These are phyloP conservation scores for Ceratobasidium papillatum DNA, from an alignment of 1,284 basidiomycete species.

Conservation along the genomic window DNA sequence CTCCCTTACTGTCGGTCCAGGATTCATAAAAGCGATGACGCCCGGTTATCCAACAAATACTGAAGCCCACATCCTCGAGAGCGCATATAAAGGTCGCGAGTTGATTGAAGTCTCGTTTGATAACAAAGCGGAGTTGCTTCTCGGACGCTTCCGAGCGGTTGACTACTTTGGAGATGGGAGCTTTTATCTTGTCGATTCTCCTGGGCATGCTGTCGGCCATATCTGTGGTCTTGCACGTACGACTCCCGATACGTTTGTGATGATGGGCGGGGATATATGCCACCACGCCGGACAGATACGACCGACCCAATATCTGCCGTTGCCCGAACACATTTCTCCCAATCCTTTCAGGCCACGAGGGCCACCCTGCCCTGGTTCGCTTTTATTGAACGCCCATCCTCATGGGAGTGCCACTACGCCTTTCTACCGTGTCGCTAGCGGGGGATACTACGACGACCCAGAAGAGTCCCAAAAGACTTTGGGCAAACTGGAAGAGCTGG, in stretches of 20 bases:
- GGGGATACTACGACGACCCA: background rate
- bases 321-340: slow-evolving; percentile 31
- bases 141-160: slow-evolving; percentile 22
- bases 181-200: slow-evolving; percentile 40
- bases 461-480: slow-evolving; percentile 16
- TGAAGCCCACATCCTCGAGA: slow-evolving; percentile 13
- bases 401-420: background rate
- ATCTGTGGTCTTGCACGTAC: slow-evolving; percentile 27
- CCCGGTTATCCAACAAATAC: slow-evolving; percentile 34
- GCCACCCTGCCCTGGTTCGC: slow-evolving; percentile 9
- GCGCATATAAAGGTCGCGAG: slow-evolving; percentile 28
- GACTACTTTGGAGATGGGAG: slow-evolving; percentile 46
- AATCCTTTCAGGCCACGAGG: slow-evolving; percentile 14
- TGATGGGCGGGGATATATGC: slow-evolving; percentile 36
- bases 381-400: slow-evolving; percentile 12
- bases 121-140: background rate
- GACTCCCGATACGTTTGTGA: slow-evolving; percentile 30
- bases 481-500: slow-evolving; percentile 16
- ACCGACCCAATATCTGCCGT: slow-evolving; percentile 21
- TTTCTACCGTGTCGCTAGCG: slow-evolving; percentile 6
- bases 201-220: slow-evolving; percentile 43
- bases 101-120: slow-evolving; percentile 20
- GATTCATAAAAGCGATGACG: slow-evolving; percentile 26
- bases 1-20: slow-evolving; percentile 27
- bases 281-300: slow-evolving; percentile 29